Evolutionary conservation across 2,329 filamentous ascomycete species (phyloP).

Genomic region (Corinectria fuckeliana): DNA sequence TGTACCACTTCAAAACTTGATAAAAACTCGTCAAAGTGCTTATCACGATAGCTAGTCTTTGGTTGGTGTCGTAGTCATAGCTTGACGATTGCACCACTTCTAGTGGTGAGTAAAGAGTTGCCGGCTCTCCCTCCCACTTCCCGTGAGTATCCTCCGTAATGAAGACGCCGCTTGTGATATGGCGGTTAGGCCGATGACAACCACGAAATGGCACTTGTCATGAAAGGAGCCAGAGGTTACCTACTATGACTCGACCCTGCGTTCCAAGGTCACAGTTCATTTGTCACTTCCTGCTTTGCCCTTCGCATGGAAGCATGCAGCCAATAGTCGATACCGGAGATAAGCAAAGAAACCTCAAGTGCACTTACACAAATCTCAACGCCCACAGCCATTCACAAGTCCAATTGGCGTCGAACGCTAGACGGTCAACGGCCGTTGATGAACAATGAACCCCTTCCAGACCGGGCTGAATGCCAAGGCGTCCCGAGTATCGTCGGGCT

Average conservation of each 20-base stretch:
- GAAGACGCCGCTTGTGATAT: neutral
- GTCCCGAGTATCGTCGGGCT: neutral
- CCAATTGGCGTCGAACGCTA: neutral
- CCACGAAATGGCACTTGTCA: neutral
- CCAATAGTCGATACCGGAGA: neutral
- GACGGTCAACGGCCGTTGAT: neutral
- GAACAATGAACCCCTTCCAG: neutral
- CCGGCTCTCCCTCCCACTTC: neutral
- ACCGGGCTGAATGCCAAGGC: neutral
- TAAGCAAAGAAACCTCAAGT: neutral
- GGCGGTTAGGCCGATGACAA: no score
- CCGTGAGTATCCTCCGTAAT: neutral
- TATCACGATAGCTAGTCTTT: no score
- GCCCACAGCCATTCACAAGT: neutral
- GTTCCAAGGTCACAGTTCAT: neutral
- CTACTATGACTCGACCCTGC: neutral
- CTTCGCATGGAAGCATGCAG: neutral
- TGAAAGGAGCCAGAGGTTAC: neutral
- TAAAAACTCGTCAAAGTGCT: no score
- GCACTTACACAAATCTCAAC: neutral
- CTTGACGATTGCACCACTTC: neutral
- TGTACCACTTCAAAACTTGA: neutral
- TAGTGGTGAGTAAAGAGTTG: neutral
- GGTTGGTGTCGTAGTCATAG: neutral
- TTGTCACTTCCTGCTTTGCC: neutral